Conservation (phyloP, 208 protist species). For the Porcisia deanei region DNA sequence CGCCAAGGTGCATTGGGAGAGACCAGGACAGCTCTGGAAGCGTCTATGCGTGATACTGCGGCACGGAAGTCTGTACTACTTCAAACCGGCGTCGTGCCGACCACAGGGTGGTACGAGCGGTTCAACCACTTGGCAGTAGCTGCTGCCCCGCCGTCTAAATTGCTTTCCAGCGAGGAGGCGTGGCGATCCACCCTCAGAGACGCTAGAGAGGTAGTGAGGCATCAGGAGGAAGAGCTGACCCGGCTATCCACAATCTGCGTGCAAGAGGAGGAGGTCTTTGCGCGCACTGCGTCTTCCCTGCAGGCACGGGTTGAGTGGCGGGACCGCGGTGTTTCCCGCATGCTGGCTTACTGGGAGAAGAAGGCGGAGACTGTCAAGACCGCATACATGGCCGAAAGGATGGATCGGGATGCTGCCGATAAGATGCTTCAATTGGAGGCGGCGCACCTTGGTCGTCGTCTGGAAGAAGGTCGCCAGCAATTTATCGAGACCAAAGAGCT, state of each 20-base stretch:
- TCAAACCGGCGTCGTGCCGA: neutral
- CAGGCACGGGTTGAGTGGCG: constrained; percentile 39
- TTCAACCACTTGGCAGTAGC: constrained; percentile 1
- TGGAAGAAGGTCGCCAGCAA: constrained; percentile 28
- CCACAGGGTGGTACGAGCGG: constrained; percentile 6
- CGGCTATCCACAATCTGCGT: constrained; percentile 25
- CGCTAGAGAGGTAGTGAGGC: constrained; percentile 32
- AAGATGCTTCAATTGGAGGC: constrained; percentile 31
- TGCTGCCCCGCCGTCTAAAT: neutral
- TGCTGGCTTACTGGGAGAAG: constrained; percentile 45
- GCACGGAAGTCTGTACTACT: neutral
- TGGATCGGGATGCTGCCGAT: constrained; percentile 16
- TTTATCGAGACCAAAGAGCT: constrained; percentile 19
- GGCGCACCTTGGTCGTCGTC: constrained; percentile 13
- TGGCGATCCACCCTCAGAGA: constrained; percentile 28
- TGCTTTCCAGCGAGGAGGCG: neutral
- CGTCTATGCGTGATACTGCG: neutral
- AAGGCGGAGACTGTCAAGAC: constrained; percentile 24
- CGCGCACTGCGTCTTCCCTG: constrained; percentile 20
- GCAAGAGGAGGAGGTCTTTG: constrained; percentile 28
- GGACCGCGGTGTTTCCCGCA: constrained; percentile 33
- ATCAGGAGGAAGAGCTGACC: constrained; percentile 31
- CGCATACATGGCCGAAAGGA: constrained; percentile 40
- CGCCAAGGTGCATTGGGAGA: neutral
- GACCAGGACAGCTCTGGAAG: neutral